These are phyloP conservation scores for Ophiostoma triangulosporum DNA, from an alignment of 2,329 filamentous ascomycete genomes.

Conservation along the genomic window DNA sequence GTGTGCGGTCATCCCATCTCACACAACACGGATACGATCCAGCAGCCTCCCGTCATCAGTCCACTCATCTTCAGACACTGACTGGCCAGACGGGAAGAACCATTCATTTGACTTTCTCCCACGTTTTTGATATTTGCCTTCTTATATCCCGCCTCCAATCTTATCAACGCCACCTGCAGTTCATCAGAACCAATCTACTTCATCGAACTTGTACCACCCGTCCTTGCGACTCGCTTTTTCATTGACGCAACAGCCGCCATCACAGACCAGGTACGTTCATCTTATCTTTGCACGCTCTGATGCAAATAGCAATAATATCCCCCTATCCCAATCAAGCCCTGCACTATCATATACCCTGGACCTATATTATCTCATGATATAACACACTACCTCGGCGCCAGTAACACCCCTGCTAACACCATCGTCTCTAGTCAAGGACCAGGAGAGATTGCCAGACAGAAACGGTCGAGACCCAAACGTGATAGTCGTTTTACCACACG, in stretches of 20 bases:
- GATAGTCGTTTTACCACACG: neutral
- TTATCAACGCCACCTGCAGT: neutral
- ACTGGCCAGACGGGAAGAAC: conserved; percentile 1
- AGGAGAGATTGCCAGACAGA: neutral
- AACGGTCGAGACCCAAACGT: neutral
- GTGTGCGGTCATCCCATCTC: too few species aligned
- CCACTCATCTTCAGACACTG: neutral
- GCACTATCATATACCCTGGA: neutral
- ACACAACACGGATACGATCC: neutral
- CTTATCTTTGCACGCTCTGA: neutral
- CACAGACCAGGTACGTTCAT: neutral
- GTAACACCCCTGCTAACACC: conserved; percentile 1
- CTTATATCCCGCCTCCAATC: neutral
- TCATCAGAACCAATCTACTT: too few species aligned
- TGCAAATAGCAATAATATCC: neutral
- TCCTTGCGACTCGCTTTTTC: too few species aligned
- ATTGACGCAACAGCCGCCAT: neutral
- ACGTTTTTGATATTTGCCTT: neutral
- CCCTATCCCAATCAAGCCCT: neutral
- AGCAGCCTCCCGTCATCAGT: neutral
- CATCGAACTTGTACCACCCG: too few species aligned
- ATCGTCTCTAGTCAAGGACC: neutral
- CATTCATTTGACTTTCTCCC: conserved; percentile 8
- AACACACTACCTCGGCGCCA: neutral
- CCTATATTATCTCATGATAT: neutral